Conservation (phyloP, 768 basidiomycete species). For the Boletus patriciae region DNA sequence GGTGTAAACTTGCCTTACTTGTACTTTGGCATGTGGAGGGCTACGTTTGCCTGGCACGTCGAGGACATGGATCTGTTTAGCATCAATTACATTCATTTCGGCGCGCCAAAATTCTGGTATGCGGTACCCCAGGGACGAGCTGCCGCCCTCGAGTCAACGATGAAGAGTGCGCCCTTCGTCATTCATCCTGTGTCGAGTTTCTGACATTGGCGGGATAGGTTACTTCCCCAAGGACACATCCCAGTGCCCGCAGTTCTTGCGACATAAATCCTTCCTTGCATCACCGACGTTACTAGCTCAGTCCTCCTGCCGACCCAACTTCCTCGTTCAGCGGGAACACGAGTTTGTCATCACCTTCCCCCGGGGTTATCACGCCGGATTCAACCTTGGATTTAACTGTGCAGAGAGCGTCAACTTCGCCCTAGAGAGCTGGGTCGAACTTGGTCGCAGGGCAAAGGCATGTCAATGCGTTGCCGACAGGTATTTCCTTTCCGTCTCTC, state of each 20-base stretch:
- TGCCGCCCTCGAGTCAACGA: conserved; percentile 78
- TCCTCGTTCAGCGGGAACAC: conserved; percentile 87
- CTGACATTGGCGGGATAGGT: conserved; percentile 42
- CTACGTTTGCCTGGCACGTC: conserved; percentile 98
- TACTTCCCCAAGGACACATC: conserved; percentile 88
- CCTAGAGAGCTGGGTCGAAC: conserved; percentile 88
- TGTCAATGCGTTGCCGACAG: conserved; percentile 77
- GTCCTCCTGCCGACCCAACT: conserved; percentile 78
- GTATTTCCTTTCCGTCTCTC: conserved; percentile 36
- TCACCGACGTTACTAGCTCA: conserved; percentile 83
- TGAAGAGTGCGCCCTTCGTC: conserved; percentile 62
- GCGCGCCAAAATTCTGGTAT: conserved; percentile 97
- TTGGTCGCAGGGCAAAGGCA: conserved; percentile 77
- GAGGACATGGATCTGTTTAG: conserved; percentile 99
- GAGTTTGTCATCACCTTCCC: conserved; percentile 97
- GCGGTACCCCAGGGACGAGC: conserved; percentile 88
- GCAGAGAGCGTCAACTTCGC: conserved; percentile 98
- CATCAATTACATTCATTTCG: conserved; percentile 99
- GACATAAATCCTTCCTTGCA: conserved; percentile 94
- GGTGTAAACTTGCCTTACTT: conserved; percentile 98
- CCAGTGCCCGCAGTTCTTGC: conserved; percentile 87
- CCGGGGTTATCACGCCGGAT: conserved; percentile 93
- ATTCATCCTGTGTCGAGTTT: not conserved
- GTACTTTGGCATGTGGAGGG: conserved; percentile 99
- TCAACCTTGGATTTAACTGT: conserved; percentile 95